Evolutionary conservation across 768 basidiomycete genomes (phyloP).

Genomic region (Symmetrospora coprosmae): DNA sequence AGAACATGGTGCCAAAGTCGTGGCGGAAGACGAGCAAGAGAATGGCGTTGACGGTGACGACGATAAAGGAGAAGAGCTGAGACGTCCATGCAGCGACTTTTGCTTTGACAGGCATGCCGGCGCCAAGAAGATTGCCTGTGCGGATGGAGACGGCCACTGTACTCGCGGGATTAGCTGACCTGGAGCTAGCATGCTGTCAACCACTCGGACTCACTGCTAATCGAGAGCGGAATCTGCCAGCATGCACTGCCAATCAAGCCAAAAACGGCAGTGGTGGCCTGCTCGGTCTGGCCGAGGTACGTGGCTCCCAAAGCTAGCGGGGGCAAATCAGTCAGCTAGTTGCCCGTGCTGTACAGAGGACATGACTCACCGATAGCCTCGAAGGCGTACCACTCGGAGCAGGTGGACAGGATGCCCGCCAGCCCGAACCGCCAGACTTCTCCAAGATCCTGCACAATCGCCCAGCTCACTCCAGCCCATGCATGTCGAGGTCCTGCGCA

Average conservation of each 20-base stretch:
- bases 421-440: conserved; percentile 4
- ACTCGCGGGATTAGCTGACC: no score
- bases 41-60: background rate
- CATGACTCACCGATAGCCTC: conserved; percentile 6
- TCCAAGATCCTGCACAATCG: conserved; percentile 10
- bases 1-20: background rate
- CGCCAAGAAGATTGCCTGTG: conserved; percentile 3
- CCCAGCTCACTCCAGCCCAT: background rate
- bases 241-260: background rate
- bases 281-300: background rate
- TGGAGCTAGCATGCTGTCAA: no score
- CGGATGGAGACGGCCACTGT: conserved; percentile 7
- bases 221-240: conserved; percentile 16
- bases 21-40: background rate
- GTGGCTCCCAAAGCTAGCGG: conserved; percentile 8
- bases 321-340: background rate
- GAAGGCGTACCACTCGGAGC: conserved; percentile 10
- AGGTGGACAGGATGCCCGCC: conserved; percentile 7
- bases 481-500: conserved; percentile 3
- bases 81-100: background rate
- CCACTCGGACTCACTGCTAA: no score
- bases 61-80: background rate
- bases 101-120: background rate
- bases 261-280: conserved; percentile 5
- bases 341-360: no score